phyloP scores from a whole-genome alignment of 139 green algal species.

The Choricystis sp. region DNA sequence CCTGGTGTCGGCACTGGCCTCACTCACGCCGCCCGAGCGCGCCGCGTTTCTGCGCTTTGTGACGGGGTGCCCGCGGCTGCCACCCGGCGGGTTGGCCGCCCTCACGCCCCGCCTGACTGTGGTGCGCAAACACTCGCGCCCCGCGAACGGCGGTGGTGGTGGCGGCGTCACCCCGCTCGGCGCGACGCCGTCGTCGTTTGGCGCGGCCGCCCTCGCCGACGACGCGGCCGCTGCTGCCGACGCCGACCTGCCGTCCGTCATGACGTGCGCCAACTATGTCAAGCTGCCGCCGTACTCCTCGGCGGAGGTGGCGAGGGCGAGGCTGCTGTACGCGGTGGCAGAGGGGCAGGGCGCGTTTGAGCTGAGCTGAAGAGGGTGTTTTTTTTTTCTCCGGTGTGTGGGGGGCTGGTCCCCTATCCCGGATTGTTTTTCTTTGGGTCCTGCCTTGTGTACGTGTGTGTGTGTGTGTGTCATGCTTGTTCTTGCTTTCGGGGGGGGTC shows the following conservation, averaged over 20 bases:
- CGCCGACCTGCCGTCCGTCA: constrained; percentile 86
- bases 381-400: background rate
- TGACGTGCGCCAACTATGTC: constrained; percentile 99
- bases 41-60: constrained; percentile 86
- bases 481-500: too few species aligned
- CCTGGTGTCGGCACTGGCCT: constrained; percentile 71
- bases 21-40: background rate
- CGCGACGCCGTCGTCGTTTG: background rate
- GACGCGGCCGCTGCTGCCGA: constrained; percentile 30
- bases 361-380: constrained; percentile 18
- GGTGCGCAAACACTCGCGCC: constrained; percentile 70
- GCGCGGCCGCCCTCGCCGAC: constrained; percentile 5
- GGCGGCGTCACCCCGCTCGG: background rate
- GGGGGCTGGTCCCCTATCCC: background rate
- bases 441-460: too few species aligned
- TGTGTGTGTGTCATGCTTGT: too few species aligned
- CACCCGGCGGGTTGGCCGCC: constrained; percentile 71
- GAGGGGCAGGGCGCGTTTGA: constrained; percentile 92
- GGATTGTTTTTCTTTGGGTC: background rate
- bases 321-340: constrained; percentile 73
- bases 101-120: constrained; percentile 89
- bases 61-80: constrained; percentile 82
- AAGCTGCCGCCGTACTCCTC: constrained; percentile 93
- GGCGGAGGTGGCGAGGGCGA: constrained; percentile 64
- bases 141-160: background rate